Conservation (phyloP, 306 rosid species). For the Elaeagnus macrophylla region DNA sequence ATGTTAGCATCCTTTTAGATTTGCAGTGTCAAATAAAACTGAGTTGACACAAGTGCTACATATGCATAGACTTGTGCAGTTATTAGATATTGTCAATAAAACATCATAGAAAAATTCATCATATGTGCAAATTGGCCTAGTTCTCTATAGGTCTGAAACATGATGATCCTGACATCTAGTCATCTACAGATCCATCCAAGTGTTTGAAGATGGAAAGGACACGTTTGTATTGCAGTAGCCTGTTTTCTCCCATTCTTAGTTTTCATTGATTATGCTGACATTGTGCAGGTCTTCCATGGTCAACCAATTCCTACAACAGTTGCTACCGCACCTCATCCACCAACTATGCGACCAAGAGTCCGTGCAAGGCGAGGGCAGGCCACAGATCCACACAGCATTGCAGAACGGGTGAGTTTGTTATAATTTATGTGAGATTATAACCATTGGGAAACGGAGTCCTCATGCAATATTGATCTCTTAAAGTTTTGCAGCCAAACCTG, state of each 20-base stretch:
- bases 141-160: no score
- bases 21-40: no score
- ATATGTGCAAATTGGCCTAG: no score
- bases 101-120: no score
- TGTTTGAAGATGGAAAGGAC: background rate
- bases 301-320: conserved; percentile 58
- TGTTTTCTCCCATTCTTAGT: conserved; percentile 1
- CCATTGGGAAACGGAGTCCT: background rate
- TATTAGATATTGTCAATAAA: no score
- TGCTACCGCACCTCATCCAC: conserved; percentile 68
- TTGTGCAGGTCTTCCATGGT: conserved; percentile 67
- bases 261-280: conserved; percentile 9
- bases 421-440: conserved; percentile 1
- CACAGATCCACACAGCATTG: conserved; percentile 99
- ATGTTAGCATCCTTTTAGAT: no score
- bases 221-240: background rate
- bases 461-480: conserved; percentile 4
- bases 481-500: conserved; percentile 2
- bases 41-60: no score
- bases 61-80: no score
- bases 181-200: conserved; percentile 3
- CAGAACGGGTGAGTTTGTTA: conserved; percentile 68
- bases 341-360: conserved; percentile 90
- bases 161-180: conserved; percentile 5
- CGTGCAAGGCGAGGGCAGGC: conserved; percentile 99